Evolutionary conservation across 2,329 filamentous ascomycete genomes (phyloP).

Genomic region (Ophiocordyceps robertsii): DNA sequence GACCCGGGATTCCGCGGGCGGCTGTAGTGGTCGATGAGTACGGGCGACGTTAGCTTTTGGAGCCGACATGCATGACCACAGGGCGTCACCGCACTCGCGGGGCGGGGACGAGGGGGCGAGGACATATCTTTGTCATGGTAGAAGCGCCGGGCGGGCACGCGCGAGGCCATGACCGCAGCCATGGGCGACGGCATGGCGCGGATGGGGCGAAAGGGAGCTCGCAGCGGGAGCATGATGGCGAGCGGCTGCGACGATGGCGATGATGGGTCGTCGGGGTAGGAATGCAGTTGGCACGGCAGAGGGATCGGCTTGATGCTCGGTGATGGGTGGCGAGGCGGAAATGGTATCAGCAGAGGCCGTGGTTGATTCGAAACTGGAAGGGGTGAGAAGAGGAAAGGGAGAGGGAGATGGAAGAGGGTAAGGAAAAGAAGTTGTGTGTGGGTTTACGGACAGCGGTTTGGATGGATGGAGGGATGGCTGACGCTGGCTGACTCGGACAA

Average conservation of each 20-base stretch:
- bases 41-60: slow-evolving; percentile 3
- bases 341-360: no score
- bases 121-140: slow-evolving; percentile 33
- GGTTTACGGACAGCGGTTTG: no score
- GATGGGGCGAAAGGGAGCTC: slow-evolving; percentile 5
- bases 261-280: not conserved
- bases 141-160: slow-evolving; percentile 23
- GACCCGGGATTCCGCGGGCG: slow-evolving; percentile 42
- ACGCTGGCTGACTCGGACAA: no score
- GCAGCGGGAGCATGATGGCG: slow-evolving; percentile 6
- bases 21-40: slow-evolving; percentile 34
- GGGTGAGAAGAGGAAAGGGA: no score
- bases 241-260: not conserved
- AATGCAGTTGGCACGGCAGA: not conserved
- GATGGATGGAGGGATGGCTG: no score
- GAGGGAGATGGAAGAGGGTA: no score
- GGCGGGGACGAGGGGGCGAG: not conserved
- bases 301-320: not conserved
- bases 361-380: no score
- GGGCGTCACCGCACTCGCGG: not conserved
- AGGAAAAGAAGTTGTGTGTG: no score
- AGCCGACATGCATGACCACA: not conserved
- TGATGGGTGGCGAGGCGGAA: no score
- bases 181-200: slow-evolving; percentile 6
- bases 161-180: slow-evolving; percentile 8